phyloP scores from a whole-genome alignment of 257 asterid species.

The Scutellaria minor region DNA sequence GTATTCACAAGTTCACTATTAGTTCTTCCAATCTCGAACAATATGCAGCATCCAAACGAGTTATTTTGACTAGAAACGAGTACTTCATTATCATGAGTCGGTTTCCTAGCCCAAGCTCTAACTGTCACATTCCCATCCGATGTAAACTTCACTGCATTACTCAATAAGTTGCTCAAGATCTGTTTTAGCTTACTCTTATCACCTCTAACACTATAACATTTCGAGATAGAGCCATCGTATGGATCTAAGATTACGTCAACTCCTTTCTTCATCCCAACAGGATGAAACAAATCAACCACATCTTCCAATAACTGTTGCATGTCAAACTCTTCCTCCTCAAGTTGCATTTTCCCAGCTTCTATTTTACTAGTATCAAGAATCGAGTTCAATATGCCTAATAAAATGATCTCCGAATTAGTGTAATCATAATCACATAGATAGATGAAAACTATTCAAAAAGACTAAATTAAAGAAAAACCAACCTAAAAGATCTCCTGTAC shows the following conservation, averaged over 20 bases:
- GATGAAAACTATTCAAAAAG: too few relatives aligned
- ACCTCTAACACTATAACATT: conserved; percentile 53
- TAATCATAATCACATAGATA: too few relatives aligned
- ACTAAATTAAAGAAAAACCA: conserved; percentile 2
- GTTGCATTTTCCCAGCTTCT: conserved; percentile 67
- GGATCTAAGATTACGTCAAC: conserved; percentile 78
- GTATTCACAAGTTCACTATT: conserved; percentile 25
- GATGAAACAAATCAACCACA: conserved; percentile 62
- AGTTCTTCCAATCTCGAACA: conserved; percentile 30
- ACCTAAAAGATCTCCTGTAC: conserved; percentile 62
- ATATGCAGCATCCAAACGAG: conserved; percentile 40
- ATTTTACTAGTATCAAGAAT: conserved; percentile 75
- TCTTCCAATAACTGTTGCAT: conserved; percentile 63
- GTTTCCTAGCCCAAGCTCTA: conserved; percentile 66
- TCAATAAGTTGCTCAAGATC: conserved; percentile 65
- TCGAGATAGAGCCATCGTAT: conserved; percentile 55
- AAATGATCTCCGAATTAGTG: neutral
- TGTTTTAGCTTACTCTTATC: conserved; percentile 70
- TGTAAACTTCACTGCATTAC: conserved; percentile 83
- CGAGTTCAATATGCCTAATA: conserved; percentile 62
- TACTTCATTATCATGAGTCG: conserved; percentile 41
- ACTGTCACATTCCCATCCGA: conserved; percentile 65
- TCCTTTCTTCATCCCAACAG: conserved; percentile 63
- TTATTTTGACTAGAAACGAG: conserved; percentile 38
- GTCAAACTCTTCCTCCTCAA: conserved; percentile 67